Evolutionary conservation across 1,139 yeast genomes (phyloP).

Genomic region (Sporopachydermia cereana): DNA sequence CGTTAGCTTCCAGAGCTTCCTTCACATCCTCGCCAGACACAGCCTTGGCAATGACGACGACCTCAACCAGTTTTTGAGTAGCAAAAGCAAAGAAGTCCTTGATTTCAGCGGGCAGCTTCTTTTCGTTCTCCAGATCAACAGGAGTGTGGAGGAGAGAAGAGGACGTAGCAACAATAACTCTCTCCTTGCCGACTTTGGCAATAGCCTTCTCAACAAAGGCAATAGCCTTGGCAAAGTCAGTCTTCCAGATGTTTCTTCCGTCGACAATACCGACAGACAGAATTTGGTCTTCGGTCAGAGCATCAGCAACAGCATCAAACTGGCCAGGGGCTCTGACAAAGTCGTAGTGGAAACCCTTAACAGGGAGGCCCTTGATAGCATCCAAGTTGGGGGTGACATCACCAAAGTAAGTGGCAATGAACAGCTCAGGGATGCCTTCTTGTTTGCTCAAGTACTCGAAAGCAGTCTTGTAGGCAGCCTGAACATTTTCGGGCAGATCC

Average conservation of each 20-base stretch:
- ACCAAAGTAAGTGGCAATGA: conserved; percentile 91
- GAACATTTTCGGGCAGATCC: conserved; percentile 77
- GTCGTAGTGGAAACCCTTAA: conserved; percentile 93
- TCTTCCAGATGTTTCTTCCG: conserved; percentile 99
- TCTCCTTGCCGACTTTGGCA: conserved; percentile 74
- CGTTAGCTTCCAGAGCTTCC: conserved; percentile 65
- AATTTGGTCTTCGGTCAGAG: conserved; percentile 56
- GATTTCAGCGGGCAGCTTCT: conserved; percentile 79
- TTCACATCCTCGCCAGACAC: conserved; percentile 65
- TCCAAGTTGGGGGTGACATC: conserved; percentile 93
- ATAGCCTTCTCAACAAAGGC: conserved; percentile 72
- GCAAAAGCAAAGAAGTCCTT: conserved; percentile 99
- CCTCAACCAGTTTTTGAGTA: conserved; percentile 88
- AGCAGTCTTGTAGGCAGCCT: conserved; percentile 80
- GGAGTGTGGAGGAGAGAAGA: conserved; percentile 98
- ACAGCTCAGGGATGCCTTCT: conserved; percentile 63
- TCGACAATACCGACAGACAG: conserved; percentile 95
- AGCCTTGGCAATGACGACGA: conserved; percentile 82
- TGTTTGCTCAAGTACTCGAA: conserved; percentile 57
- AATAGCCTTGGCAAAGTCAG: conserved; percentile 81
- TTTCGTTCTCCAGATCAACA: conserved; percentile 85
- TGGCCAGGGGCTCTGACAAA: conserved; percentile 95
- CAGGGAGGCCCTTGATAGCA: conserved; percentile 84
- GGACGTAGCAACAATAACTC: conserved; percentile 87
- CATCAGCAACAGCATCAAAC: conserved; percentile 67